Evolutionary conservation across 2,329 filamentous ascomycete genomes (phyloP).

Genomic region (Fusarium tanahbumbuense): DNA sequence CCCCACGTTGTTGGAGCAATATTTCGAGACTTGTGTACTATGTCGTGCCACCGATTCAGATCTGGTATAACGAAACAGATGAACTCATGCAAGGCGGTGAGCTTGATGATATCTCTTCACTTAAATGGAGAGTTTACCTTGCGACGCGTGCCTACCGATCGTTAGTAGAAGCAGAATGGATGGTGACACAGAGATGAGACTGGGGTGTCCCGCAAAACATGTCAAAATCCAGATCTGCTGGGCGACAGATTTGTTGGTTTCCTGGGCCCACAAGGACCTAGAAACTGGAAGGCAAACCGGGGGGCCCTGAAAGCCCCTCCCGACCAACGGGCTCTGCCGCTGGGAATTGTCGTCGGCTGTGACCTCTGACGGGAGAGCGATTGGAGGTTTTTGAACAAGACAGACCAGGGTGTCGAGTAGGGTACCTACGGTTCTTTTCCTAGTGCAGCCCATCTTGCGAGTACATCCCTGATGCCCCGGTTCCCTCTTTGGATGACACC

Average conservation of each 20-base stretch:
- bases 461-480: constrained; percentile 35
- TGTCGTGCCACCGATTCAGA: constrained; percentile 20
- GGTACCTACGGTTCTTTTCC: constrained; percentile 45
- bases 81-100: constrained; percentile 39
- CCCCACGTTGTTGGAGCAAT: constrained; percentile 30
- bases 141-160: constrained; percentile 34
- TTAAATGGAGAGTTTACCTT: constrained; percentile 30
- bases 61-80: constrained; percentile 34
- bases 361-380: constrained; percentile 32
- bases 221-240: constrained; percentile 49
- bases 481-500: constrained; percentile 32
- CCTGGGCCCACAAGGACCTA: constrained; percentile 33
- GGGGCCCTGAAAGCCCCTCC: constrained; percentile 43
- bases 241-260: constrained; percentile 43
- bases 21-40: constrained; percentile 17
- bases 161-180: constrained; percentile 41
- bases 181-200: constrained; percentile 49
- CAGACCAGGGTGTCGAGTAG: constrained; percentile 35
- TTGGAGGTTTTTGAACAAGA: constrained; percentile 29
- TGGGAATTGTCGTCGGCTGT: constrained; percentile 31
- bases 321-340: constrained; percentile 43
- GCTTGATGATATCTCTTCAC: constrained; percentile 11
- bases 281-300: constrained; percentile 36
- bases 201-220: constrained; percentile 49
- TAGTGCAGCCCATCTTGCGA: constrained; percentile 53